Evolutionary conservation across 2,329 filamentous ascomycete genomes (phyloP).

Genomic region (Ophiostoma tasmaniense): DNA sequence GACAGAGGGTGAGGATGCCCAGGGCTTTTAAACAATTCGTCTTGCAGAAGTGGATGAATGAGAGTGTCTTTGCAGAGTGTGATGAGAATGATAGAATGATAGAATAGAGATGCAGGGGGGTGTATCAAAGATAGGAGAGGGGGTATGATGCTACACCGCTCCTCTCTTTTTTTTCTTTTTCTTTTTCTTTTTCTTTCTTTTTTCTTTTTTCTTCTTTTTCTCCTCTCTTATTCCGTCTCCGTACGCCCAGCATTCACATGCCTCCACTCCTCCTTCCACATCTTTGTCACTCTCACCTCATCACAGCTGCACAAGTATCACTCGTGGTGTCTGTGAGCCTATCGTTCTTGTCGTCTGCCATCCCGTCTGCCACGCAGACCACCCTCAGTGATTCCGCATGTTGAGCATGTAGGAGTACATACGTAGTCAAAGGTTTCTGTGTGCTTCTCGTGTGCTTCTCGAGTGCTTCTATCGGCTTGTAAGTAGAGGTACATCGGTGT

Average conservation of each 20-base stretch:
- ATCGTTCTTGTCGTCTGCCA: background rate
- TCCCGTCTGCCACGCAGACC: background rate
- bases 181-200: no score
- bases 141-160: slow-evolving; percentile 8
- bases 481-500: background rate
- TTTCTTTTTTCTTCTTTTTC: no score
- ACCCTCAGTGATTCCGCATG: no score
- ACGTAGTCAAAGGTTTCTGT: background rate
- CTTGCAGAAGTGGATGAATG: background rate
- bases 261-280: no score
- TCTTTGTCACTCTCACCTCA: background rate
- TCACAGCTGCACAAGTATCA: background rate
- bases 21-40: slow-evolving; percentile 4
- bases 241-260: background rate
- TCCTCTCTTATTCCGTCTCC: no score
- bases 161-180: background rate
- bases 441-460: no score
- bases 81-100: background rate
- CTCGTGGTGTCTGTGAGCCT: background rate
- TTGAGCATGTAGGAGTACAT: background rate
- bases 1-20: background rate
- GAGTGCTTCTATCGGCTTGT: background rate
- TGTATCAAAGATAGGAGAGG: slow-evolving; percentile 4
- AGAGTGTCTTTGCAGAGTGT: background rate
- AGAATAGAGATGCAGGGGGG: background rate